A percentile compares a stretch with the other conserved stretches of the same genome.
These are phyloP conservation scores for Spinacia oleracea DNA, from an alignment of 179 eudicot genomes.

Conservation along the genomic window DNA sequence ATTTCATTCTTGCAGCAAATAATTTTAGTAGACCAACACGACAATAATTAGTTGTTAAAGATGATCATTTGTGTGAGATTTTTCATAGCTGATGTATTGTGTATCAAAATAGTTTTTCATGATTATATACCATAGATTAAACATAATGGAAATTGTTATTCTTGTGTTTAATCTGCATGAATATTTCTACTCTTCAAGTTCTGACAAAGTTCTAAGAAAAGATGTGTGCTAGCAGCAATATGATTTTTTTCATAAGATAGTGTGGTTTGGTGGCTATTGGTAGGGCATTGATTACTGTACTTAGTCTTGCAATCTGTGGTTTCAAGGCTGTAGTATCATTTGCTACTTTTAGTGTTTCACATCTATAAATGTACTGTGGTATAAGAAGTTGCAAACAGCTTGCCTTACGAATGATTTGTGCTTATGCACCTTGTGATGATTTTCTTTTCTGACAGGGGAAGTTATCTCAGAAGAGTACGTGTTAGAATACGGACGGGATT, in stretches of 20 bases:
- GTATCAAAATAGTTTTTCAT: neutral
- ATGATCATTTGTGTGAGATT: neutral
- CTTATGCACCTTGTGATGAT: neutral
- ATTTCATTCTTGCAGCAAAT: neutral
- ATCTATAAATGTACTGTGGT: neutral
- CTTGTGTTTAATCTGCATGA: neutral
- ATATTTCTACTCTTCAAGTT: neutral
- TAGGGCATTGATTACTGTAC: neutral
- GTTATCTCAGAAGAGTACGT: slow-evolving; percentile 69
- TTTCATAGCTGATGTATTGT: neutral
- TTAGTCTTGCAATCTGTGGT: neutral
- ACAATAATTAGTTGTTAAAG: neutral
- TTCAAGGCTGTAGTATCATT: neutral
- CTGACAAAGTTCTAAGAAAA: neutral
- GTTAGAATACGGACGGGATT: slow-evolving; percentile 81
- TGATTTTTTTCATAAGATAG: neutral
- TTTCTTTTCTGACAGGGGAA: slow-evolving; percentile 33
- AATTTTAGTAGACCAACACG: neutral
- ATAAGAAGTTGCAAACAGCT: neutral
- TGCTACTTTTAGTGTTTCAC: neutral
- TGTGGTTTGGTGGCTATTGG: neutral
- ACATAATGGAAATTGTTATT: neutral
- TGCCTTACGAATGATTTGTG: neutral
- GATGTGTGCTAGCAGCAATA: neutral
- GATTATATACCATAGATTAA: neutral